Conservation (phyloP, 177 flowering plant genomes). For the Vitis hybrid region DNA sequence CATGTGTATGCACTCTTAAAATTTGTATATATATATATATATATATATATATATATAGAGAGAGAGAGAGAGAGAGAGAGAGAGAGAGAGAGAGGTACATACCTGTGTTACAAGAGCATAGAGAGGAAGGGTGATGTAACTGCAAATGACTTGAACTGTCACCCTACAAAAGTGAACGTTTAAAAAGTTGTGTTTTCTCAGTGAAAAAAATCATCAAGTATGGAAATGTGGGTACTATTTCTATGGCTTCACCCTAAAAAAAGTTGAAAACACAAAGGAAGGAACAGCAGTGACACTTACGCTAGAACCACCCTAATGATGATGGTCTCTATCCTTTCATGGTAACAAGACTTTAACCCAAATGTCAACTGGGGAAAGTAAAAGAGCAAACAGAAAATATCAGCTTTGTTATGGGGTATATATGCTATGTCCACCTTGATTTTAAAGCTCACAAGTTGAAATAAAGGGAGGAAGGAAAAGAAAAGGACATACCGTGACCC, state of each 20-base stretch:
- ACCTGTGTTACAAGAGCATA: constrained; percentile 85
- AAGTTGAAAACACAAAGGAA: neutral
- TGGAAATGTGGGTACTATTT: neutral
- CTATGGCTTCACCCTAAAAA: neutral
- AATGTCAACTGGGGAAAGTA: constrained; percentile 41
- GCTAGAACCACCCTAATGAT: constrained; percentile 50
- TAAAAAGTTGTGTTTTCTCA: neutral
- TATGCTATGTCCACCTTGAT: neutral
- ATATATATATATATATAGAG: no score
- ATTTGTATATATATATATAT: no score
- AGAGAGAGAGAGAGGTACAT: neutral
- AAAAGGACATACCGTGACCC: constrained; percentile 53
- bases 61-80: no score
- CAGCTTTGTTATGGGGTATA: neutral
- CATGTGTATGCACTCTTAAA: no score
- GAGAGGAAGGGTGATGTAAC: constrained; percentile 73
- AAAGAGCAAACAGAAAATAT: neutral
- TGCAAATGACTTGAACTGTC: constrained; percentile 61
- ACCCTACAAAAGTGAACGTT: constrained; percentile 31
- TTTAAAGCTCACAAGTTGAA: neutral
- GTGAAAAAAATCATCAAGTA: neutral
- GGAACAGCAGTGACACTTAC: constrained; percentile 33
- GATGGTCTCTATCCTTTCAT: constrained; percentile 39
- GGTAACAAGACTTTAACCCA: constrained; percentile 71
- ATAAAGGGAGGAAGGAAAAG: neutral